phyloP scores from a whole-genome alignment of 2,329 filamentous ascomycete species.

The Intubia oerlemansii region DNA sequence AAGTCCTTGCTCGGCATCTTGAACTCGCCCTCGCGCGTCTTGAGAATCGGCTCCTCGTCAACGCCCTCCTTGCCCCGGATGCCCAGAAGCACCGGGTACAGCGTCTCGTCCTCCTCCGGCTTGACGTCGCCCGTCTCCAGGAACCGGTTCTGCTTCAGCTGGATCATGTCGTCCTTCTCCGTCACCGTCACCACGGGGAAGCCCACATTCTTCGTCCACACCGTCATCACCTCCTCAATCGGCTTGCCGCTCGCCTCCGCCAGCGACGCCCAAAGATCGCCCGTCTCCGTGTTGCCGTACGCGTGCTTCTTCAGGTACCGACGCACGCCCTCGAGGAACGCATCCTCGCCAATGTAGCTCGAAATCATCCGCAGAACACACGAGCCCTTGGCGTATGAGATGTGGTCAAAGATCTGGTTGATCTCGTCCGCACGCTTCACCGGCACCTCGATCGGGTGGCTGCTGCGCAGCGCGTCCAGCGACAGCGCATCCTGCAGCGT shows the following conservation, averaged over 20 bases:
- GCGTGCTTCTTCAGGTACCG: constrained; percentile 88
- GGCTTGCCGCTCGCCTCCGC: constrained; percentile 80
- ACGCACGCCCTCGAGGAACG: constrained; percentile 80
- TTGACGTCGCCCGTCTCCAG: constrained; percentile 81
- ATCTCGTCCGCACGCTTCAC: constrained; percentile 91
- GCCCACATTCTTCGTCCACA: constrained; percentile 93
- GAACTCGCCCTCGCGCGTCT: constrained; percentile 52
- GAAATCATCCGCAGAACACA: constrained; percentile 95
- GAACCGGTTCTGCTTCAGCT: constrained; percentile 88
- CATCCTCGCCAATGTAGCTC: constrained; percentile 79
- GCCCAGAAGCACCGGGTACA: constrained; percentile 80
- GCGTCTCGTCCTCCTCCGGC: constrained; percentile 70
- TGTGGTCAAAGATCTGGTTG: constrained; percentile 95
- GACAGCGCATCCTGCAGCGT: constrained; percentile 74
- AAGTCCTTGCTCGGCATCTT: constrained; percentile 65
- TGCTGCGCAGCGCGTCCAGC: constrained; percentile 80
- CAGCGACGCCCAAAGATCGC: constrained; percentile 76
- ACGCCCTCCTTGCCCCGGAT: constrained; percentile 69
- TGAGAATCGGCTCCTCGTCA: constrained; percentile 51
- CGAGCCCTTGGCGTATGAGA: constrained; percentile 92
- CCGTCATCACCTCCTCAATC: constrained; percentile 74
- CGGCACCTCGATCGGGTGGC: constrained; percentile 88
- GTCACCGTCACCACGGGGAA: constrained; percentile 81
- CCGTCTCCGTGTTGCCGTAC: constrained; percentile 85
- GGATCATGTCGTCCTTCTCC: constrained; percentile 52